Evolutionary conservation across 345 rosid species (phyloP), one percentile per base, ranked within the genome.

Genomic region (Arabis hirsuta): DNA sequence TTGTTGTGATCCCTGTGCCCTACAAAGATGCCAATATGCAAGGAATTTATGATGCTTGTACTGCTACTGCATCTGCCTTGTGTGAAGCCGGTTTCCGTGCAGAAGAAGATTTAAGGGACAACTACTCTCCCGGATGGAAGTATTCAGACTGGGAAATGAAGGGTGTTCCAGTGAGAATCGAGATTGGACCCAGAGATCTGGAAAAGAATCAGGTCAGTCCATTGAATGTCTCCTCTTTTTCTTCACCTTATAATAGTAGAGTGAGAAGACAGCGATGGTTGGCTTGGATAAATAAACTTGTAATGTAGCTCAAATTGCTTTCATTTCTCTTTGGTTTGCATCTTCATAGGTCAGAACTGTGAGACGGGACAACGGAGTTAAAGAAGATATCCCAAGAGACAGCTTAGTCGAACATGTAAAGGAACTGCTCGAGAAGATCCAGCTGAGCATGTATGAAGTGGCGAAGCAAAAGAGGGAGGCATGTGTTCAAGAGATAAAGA

Each of bases 121-220:
- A 91, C 80, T 89, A 95, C 75, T 90, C 97, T 3, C 99, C 97
- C 19, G 97, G 96, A 38, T 95, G 99, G 99, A 95, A 95, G 86
- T 95, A 91, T 68, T 95, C 99, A 31, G 74, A 91, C 79, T 91
- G 96, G 97, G 99, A 95, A 80, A 80, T 91, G 97, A 95, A 91
- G 77, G 97, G 99, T 62, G 99, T 95, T 62, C 96, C 99, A 13
- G 69, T 95, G 26, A 90, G 99, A 81, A 90, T 95, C 59, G 99
- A 95, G 85, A 95, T 95, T 65, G 97, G 97, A 45, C 99, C 96
- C 61, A 82, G 88, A 74, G 99, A 91, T 78, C 78, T 91, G 79
- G 90, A 84, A 45, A 90, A 91, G 51, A 75, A 88, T 47, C 95
- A 91, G 94, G 98, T 87, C 20, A 71, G 81, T 53, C 20, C 32